Conservation (phyloP, 2,329 filamentous ascomycete genomes). For the Apiospora hydei region DNA sequence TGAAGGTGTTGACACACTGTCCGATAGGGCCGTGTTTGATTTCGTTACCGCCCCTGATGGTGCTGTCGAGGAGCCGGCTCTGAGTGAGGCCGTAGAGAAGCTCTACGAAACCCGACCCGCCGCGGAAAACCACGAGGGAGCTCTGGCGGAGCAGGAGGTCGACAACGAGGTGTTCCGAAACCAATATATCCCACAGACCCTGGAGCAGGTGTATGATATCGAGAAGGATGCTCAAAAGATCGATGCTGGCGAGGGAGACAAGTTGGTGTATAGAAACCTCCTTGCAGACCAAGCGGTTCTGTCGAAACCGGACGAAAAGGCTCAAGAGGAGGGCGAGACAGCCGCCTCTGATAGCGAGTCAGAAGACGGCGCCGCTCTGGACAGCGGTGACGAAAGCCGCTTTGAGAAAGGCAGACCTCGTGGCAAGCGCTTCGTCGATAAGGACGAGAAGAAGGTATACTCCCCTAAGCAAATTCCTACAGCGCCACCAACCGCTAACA, state of each 20-base stretch:
- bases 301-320: conserved; percentile 44
- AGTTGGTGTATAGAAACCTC: conserved; percentile 86
- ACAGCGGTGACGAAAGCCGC: conserved; percentile 54
- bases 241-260: conserved; percentile 73
- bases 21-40: conserved; percentile 81
- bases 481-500: conserved; percentile 35
- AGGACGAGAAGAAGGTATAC: conserved; percentile 81
- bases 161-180: conserved; percentile 94
- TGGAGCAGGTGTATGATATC: conserved; percentile 96
- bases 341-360: conserved; percentile 51
- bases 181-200: conserved; percentile 94
- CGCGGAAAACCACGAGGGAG: conserved; percentile 57
- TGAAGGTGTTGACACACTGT: conserved; percentile 81
- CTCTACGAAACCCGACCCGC: conserved; percentile 67
- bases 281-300: conserved; percentile 72
- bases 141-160: conserved; percentile 69
- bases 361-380: conserved; percentile 57
- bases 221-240: conserved; percentile 88
- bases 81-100: conserved; percentile 69
- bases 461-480: neutral
- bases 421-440: conserved; percentile 88
- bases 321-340: conserved; percentile 44
- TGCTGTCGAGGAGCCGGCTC: conserved; percentile 64
- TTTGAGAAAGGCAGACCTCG: conserved; percentile 75
- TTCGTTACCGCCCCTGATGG: conserved; percentile 76